A percentile compares a stretch with the other conserved stretches of the same genome.
These are phyloP conservation scores for Prunella vulgaris DNA, from an alignment of 257 asterid genomes.

Conservation along the genomic window DNA sequence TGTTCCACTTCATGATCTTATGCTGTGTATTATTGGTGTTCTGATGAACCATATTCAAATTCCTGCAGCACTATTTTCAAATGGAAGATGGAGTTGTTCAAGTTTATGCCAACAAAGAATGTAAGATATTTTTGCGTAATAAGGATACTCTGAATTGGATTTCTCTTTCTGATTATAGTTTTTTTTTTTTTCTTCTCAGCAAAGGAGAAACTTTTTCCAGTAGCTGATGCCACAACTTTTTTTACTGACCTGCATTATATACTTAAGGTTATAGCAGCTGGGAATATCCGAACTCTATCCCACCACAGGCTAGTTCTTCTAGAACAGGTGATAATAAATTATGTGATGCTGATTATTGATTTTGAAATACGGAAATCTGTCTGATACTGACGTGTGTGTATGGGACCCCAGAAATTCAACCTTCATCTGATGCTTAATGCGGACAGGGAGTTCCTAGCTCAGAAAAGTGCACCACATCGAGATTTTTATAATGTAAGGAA, in stretches of 20 bases:
- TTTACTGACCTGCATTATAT: constrained; percentile 93
- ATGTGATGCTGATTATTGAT: not conserved
- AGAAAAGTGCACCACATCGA: constrained; percentile 98
- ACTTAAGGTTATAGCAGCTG: constrained; percentile 94
- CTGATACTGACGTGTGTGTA: not conserved
- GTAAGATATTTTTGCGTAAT: constrained; percentile 42
- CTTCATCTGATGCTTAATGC: constrained; percentile 99
- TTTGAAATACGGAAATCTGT: constrained; percentile 3
- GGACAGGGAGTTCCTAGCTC: constrained; percentile 96
- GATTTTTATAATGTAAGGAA: constrained; percentile 97
- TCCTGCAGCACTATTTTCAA: constrained; percentile 77
- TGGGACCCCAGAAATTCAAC: constrained; percentile 79
- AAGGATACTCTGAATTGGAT: not conserved
- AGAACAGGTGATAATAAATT: constrained; percentile 56
- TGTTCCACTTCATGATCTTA: constrained; percentile 1
- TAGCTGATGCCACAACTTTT: constrained; percentile 90
- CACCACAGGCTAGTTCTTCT: constrained; percentile 94
- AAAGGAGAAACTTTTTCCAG: constrained; percentile 74
- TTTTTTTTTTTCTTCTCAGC: constrained; percentile 44
- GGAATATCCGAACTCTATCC: constrained; percentile 82
- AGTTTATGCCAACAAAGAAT: constrained; percentile 72
- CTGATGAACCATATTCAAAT: constrained; percentile 23
- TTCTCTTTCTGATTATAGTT: constrained; percentile 21
- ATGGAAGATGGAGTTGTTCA: constrained; percentile 99
- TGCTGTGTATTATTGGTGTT: not conserved